Conservation (phyloP, 148 eudicot genomes). For the Oxyria digyna region DNA sequence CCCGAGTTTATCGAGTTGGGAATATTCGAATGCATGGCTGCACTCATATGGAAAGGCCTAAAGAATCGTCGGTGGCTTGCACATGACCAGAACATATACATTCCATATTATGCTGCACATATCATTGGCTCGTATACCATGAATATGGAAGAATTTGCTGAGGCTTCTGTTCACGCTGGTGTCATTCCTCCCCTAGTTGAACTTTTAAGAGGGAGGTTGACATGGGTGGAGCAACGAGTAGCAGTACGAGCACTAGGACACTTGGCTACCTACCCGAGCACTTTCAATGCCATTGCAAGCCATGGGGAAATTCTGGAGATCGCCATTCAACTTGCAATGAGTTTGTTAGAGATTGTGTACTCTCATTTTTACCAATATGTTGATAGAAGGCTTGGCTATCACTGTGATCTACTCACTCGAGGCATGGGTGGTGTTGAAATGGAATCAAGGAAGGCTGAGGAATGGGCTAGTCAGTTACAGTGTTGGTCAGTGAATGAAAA, state of each 20-base stretch:
- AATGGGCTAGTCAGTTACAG: slow-evolving; percentile 98
- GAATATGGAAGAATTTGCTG: slow-evolving; percentile 96
- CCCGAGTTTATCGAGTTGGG: slow-evolving; percentile 97
- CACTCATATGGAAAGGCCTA: slow-evolving; percentile 88
- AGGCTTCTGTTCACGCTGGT: slow-evolving; percentile 67
- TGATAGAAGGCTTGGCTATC: slow-evolving; percentile 82
- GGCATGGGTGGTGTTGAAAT: slow-evolving; percentile 99
- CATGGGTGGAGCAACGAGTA: slow-evolving; percentile 99
- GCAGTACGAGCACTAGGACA: slow-evolving; percentile 98
- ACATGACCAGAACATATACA: slow-evolving; percentile 90
- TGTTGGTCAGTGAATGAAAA: too few relatives aligned
- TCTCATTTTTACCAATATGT: slow-evolving; percentile 87
- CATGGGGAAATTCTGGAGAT: slow-evolving; percentile 92
- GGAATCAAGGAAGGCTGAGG: slow-evolving; percentile 98
- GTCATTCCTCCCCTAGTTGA: slow-evolving; percentile 86
- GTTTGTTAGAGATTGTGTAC: slow-evolving; percentile 93
- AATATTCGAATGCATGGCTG: slow-evolving; percentile 90
- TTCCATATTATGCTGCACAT: slow-evolving; percentile 96
- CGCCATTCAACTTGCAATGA: slow-evolving; percentile 81
- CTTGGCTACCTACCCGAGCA: slow-evolving; percentile 76
- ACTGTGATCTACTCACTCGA: slow-evolving; percentile 91
- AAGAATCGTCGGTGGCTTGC: slow-evolving; percentile 94
- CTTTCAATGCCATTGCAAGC: slow-evolving; percentile 70
- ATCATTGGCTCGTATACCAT: slow-evolving; percentile 97
- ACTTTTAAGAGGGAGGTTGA: slow-evolving; percentile 83